phyloP scores from a whole-genome alignment of 176 grass and related monocot genomes.

The Cymbopogon citratus region DNA sequence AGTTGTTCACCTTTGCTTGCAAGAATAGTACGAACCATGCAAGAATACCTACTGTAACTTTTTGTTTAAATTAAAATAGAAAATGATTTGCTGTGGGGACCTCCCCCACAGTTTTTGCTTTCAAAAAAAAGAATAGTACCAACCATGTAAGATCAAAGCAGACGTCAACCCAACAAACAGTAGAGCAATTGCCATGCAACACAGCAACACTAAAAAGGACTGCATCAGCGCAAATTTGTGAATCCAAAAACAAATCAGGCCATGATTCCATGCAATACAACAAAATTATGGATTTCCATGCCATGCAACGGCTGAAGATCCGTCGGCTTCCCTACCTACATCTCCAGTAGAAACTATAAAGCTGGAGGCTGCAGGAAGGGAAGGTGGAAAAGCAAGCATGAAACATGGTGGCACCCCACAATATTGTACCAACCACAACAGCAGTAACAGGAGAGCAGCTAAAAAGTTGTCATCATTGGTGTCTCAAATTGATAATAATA shows the following conservation, averaged over 20 bases:
- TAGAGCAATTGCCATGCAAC: neutral
- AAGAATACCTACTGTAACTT: no score
- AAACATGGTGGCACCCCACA: conserved; percentile 33
- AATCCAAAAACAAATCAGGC: neutral
- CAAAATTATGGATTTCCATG: neutral
- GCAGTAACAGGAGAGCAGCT: conserved; percentile 1
- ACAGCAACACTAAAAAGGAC: neutral
- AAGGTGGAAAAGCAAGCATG: conserved; percentile 8
- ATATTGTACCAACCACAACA: conserved; percentile 1
- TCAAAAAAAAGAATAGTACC: conserved; percentile 36
- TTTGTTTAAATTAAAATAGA: no score
- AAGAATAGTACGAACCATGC: no score
- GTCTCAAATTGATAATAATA: conserved; percentile 13
- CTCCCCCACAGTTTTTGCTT: no score
- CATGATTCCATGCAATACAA: neutral
- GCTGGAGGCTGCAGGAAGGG: neutral
- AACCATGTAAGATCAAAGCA: neutral
- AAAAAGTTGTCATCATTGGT: conserved; percentile 30
- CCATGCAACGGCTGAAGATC: neutral
- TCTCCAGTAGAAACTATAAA: conserved; percentile 15
- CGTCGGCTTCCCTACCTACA: neutral
- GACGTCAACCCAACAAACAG: conserved; percentile 2
- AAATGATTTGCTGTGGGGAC: no score
- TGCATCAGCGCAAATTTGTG: neutral
- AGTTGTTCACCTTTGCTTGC: no score